Evolutionary conservation across 306 rosid species (phyloP), one percentile per base, ranked within the genome.

Genomic region (Benincasa hispida): DNA sequence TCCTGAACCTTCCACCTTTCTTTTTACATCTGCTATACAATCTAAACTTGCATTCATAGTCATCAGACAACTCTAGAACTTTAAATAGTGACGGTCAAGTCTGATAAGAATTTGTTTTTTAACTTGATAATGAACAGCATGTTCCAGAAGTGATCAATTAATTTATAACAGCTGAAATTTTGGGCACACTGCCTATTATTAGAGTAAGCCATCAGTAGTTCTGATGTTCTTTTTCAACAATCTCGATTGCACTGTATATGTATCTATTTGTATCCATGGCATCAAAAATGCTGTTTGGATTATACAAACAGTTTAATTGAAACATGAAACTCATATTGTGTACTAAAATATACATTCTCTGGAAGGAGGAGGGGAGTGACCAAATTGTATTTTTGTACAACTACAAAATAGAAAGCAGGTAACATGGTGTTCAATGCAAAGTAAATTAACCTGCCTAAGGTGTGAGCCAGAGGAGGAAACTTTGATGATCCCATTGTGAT

Each of bases 401-500:
- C 25, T 50, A 27, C 45, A 73, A 18, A 62, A 19, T 5, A 73
- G 61, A 53, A 17, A 42, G 30, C 77, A 27, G 53, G 45, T 18
- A 51, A 27, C 47, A 9, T 68, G 76, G 2, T 72, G 41, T 41
- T 27, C 30, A 55, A 62, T 58, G n/a, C 21, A 72, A 74, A 67
- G 60, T 48, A 35, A 73, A 39, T 11, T 39, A 47, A 75, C 85
- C 85, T 82, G 78, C 58, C 55, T 66, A 39, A 27, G 41, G 60
- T 56, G 77, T 47, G 85, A 75, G 18, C 85, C 80, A 75, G 77
- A 65, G 62, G 58, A 75, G 66, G 74, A 45, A 75, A 78, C 17
- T 79, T 55, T 82, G 74, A 82, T 76, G 61, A 75, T 57, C 17
- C 85, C 85, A 50, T 15, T 65, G 42, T 82, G 80, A 65, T 74